Base-by-base conservation (phyloP, 2,329 filamentous ascomycete species). In the Nemania sp. region DNA sequence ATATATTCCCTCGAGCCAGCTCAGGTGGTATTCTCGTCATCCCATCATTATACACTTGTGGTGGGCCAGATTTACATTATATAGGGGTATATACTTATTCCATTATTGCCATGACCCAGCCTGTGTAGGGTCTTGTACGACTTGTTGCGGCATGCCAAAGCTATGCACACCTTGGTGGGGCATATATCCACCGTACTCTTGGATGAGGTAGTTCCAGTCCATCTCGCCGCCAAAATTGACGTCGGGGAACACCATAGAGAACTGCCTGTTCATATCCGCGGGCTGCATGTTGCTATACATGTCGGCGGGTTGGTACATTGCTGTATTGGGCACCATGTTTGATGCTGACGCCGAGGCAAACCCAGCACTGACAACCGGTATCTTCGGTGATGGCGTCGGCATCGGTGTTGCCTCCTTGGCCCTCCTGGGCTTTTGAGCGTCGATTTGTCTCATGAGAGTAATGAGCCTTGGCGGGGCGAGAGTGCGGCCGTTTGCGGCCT, bases 401-500 rank as follows among this genome's bases (percentile, higher is more conserved):
- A 68, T 54, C 2, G 72, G 71, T 6, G 72, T 69, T 50, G 67
- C 72, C 54, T 70, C 71, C 52, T 69, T 72, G n/a, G 62, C 54
- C 18, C 72, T 71, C 59, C 78, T 77, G 5, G 75, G 71, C 57
- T 66, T 59, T 9, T 63, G 67, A 49, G 70, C 68, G 11, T 71
- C 74, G 15, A 78, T 76, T 54, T 81, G 79, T n/a, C 78, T 75
- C 65, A 86, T 74, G 45, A 78, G 65, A 2, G 71, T 73, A 55
- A 86, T 80, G 62, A 85, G 80, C 46, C 71, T 73, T 2, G 83
- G 83, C 12, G 76, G 74, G 15, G 73, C 67, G 2, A 80, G 61
- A 1, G 76, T 71, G 32, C 76, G 78, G 0, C 83, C 83, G 6
- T 76, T 72, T 52, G 77, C 76, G 4, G 74, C 64, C 64, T 81